phyloP scores from a whole-genome alignment of 192 early-diverging fungal genomes.

The Dissophora globulifera region DNA sequence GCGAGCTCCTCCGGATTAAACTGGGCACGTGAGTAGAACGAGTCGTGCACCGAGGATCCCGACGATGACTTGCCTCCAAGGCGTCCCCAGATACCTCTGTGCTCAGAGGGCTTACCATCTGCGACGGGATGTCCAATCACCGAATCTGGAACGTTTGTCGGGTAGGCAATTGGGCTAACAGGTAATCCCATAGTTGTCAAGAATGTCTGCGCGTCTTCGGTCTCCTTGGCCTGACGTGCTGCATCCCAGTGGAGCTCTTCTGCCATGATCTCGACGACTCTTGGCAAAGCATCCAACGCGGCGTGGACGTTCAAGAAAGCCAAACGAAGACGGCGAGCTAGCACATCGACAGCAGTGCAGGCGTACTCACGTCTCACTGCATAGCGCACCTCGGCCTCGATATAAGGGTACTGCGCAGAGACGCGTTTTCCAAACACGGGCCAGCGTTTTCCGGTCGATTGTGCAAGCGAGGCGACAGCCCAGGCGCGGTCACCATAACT shows the following conservation, averaged over 20 bases:
- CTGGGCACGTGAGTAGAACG: slow-evolving; percentile 62
- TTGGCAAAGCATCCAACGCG: slow-evolving; percentile 84
- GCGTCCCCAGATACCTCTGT: slow-evolving; percentile 37
- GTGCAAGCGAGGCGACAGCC: slow-evolving; percentile 88
- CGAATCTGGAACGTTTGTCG: slow-evolving; percentile 46
- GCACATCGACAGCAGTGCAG: slow-evolving; percentile 91
- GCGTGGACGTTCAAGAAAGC: slow-evolving; percentile 96
- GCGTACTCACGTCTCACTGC: slow-evolving; percentile 94
- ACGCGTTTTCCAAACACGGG: slow-evolving; percentile 85
- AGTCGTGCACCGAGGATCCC: slow-evolving; percentile 46
- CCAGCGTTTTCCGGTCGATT: slow-evolving; percentile 77
- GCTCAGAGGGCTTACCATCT: slow-evolving; percentile 1
- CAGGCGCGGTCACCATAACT: slow-evolving; percentile 96
- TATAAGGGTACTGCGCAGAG: slow-evolving; percentile 86
- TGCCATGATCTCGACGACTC: slow-evolving; percentile 92
- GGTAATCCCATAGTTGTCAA: slow-evolving; percentile 94
- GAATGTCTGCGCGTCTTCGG: slow-evolving; percentile 76
- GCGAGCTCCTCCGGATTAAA: slow-evolving; percentile 73
- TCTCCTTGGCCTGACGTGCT: slow-evolving; percentile 74
- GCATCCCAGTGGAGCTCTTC: slow-evolving; percentile 85
- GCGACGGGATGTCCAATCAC: slow-evolving; percentile 12
- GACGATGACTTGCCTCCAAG: slow-evolving; percentile 23
- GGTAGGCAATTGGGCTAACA: slow-evolving; percentile 48
- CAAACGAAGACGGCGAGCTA: slow-evolving; percentile 90
- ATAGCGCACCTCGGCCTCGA: slow-evolving; percentile 95